phyloP scores from a whole-genome alignment of 2,329 filamentous ascomycete species.

The Rhinocladiella mackenziei region DNA sequence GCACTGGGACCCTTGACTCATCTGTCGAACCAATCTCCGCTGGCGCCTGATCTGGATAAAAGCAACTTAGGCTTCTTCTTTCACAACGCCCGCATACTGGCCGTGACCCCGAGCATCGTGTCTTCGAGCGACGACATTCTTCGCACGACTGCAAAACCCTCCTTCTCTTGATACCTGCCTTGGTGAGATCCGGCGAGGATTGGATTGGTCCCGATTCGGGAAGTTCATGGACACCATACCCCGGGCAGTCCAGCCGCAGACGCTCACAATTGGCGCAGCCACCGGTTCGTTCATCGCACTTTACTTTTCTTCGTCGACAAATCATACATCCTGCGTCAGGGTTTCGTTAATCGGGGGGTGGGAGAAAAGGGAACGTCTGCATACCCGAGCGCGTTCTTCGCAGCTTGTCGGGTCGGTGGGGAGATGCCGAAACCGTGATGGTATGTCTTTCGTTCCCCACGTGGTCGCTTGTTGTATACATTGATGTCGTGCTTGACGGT shows the following conservation, averaged over 20 bases:
- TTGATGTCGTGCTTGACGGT: too few relatives aligned
- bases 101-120: background rate
- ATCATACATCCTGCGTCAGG: slow-evolving; percentile 4
- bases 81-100: background rate
- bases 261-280: slow-evolving; percentile 16
- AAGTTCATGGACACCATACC: slow-evolving; percentile 46
- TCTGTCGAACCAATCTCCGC: too few relatives aligned
- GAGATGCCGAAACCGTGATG: too few relatives aligned
- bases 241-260: slow-evolving; percentile 55
- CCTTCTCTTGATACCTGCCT: slow-evolving; percentile 8
- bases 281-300: slow-evolving; percentile 15
- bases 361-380: too few relatives aligned
- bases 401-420: too few relatives aligned
- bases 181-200: background rate
- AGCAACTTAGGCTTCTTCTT: background rate
- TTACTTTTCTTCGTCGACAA: slow-evolving; percentile 5
- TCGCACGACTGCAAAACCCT: slow-evolving; percentile 6
- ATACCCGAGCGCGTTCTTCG: too few relatives aligned
- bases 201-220: background rate
- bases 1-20: too few relatives aligned
- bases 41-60: too few relatives aligned
- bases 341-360: too few relatives aligned
- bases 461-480: too few relatives aligned
- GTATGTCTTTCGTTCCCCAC: too few relatives aligned
- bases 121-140: slow-evolving; percentile 12